These are phyloP conservation scores for Vitis vinifera DNA, from an alignment of 164 flowering plant species.

Conservation along the genomic window ASM3070453v1 NC_081809.1:3670501-3671000, in stretches of 20 bases:
- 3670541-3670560: conserved; percentile 44
- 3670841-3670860: not conserved
- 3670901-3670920: not conserved
- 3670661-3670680: conserved; percentile 18
- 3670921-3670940: no score
- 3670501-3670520: conserved; percentile 34
- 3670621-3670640: not conserved
- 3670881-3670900: not conserved
- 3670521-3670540: conserved; percentile 39
- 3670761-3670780: conserved; percentile 62
- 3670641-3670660: not conserved
- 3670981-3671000: no score
- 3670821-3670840: not conserved
- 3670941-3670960: no score
- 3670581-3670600: conserved; percentile 65
- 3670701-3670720: conserved; percentile 93
- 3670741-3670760: conserved; percentile 83
- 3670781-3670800: conserved; percentile 5
- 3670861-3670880: not conserved
- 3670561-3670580: conserved; percentile 44
- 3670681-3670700: conserved; percentile 94
- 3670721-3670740: conserved; percentile 81
- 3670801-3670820: not conserved
- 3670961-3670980: no score
- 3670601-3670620: conserved; percentile 72